phyloP scores from a whole-genome alignment of 441 rosid genomes.

The Mallotus japonicus region DNA sequence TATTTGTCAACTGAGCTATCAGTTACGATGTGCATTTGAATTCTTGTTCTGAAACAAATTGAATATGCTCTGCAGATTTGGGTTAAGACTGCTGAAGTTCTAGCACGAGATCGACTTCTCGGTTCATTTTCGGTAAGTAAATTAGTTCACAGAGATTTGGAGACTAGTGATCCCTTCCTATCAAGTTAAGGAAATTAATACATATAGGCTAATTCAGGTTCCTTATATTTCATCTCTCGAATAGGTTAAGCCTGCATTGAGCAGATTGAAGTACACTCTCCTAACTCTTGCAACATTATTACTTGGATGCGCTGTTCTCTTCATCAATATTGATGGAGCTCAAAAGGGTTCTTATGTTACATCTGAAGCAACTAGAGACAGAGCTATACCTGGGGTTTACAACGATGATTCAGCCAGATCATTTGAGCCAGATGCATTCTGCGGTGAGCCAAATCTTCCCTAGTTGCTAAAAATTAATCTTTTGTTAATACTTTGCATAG shows the following conservation, averaged over 20 bases:
- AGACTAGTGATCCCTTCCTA: background rate
- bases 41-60: background rate
- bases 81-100: slow-evolving; percentile 91
- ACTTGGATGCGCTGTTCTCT: slow-evolving; percentile 47
- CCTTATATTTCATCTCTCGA: background rate
- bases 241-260: slow-evolving; percentile 86
- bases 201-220: background rate
- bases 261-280: slow-evolving; percentile 69
- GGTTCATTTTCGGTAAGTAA: slow-evolving; percentile 73
- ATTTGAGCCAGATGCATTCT: slow-evolving; percentile 87
- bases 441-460: slow-evolving; percentile 59
- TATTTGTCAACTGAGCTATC: background rate
- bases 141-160: background rate
- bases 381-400: slow-evolving; percentile 78
- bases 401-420: slow-evolving; percentile 77
- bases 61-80: slow-evolving; percentile 52
- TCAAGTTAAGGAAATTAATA: background rate
- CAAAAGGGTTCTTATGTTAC: slow-evolving; percentile 36
- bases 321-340: slow-evolving; percentile 47
- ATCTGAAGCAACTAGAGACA: slow-evolving; percentile 30
- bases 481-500: slow-evolving; percentile 12
- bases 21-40: background rate
- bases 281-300: slow-evolving; percentile 64
- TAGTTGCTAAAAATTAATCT: slow-evolving; percentile 9
- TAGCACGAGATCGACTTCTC: slow-evolving; percentile 89